Conservation (phyloP, 2,329 filamentous ascomycete genomes). For the Fusarium chuoi region DNA sequence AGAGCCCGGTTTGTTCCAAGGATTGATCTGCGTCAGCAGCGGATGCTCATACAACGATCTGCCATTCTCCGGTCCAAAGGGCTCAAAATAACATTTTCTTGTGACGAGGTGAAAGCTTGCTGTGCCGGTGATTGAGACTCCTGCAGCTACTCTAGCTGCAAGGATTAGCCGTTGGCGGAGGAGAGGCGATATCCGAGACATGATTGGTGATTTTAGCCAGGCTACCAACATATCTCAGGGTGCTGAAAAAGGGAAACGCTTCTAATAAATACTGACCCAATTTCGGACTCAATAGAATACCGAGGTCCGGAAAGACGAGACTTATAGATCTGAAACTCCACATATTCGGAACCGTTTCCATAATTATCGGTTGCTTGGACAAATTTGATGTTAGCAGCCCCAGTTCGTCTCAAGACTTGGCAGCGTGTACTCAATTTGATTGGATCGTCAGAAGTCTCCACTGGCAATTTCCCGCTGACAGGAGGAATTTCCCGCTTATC, state of each 20-base stretch:
- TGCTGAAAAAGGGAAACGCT: not conserved
- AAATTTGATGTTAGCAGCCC: not conserved
- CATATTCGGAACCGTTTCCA: not conserved
- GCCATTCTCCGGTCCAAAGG: slow-evolving; percentile 16
- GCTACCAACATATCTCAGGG: rapidly evolving
- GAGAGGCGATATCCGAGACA: not conserved
- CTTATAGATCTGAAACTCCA: not conserved
- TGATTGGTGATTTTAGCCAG: not conserved
- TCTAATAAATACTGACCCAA: not conserved
- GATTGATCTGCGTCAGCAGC: slow-evolving; percentile 26
- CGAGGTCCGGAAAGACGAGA: not conserved
- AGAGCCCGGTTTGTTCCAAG: slow-evolving; percentile 32
- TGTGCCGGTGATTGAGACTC: slow-evolving; percentile 2
- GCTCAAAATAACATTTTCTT: slow-evolving; percentile 36
- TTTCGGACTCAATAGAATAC: not conserved
- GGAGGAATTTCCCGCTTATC: not conserved
- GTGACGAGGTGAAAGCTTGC: slow-evolving; percentile 27
- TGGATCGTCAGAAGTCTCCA: rapidly evolving
- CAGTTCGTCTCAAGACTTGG: not conserved
- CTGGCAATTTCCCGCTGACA: not conserved
- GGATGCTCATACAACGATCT: slow-evolving; percentile 23
- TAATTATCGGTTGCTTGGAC: not conserved
- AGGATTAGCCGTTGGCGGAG: not conserved
- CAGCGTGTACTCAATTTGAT: not conserved
- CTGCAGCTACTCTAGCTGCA: not conserved